These are phyloP conservation scores for Aureobasidium musti DNA, from an alignment of 2,329 filamentous ascomycete genomes.

Conservation along the genomic window DNA sequence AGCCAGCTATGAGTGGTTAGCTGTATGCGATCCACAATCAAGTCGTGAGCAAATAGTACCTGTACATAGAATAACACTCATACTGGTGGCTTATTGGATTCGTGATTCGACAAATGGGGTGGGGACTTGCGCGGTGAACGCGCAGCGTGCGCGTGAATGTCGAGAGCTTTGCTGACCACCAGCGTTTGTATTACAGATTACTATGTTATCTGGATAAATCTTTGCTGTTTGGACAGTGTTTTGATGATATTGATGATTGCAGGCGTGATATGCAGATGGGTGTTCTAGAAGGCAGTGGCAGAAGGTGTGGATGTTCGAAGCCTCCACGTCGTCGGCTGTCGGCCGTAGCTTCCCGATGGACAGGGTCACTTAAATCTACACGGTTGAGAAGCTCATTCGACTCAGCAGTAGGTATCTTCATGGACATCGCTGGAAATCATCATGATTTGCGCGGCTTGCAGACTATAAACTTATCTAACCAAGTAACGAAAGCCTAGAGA, in stretches of 20 bases:
- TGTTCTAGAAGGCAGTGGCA: conserved; percentile 1
- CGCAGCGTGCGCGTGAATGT: conserved; percentile 12
- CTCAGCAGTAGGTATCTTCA: neutral
- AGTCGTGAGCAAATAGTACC: conserved; percentile 50
- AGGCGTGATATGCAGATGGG: conserved; percentile 7
- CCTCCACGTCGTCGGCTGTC: conserved; percentile 12
- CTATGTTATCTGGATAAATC: neutral
- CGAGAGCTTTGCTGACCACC: neutral
- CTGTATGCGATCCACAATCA: neutral
- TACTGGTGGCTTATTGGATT: conserved; percentile 37
- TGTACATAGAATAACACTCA: conserved; percentile 69
- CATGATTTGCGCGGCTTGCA: neutral
- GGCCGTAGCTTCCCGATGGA: conserved; percentile 4
- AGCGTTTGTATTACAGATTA: neutral
- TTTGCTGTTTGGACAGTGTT: neutral
- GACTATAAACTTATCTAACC: conserved; percentile 32
- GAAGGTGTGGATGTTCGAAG: conserved; percentile 1
- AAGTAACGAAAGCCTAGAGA: conserved; percentile 51
- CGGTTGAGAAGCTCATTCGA: neutral
- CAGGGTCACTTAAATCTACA: conserved; percentile 6
- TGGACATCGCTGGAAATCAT: neutral
- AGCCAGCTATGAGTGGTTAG: conserved; percentile 58
- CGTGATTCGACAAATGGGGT: conserved; percentile 11
- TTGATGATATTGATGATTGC: conserved; percentile 19
- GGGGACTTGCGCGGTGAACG: neutral